A percentile compares a stretch with the other conserved stretches of the same genome.
Evolutionary conservation across 164 flowering plant species (phyloP).

Genomic region (Annona cherimola): DNA sequence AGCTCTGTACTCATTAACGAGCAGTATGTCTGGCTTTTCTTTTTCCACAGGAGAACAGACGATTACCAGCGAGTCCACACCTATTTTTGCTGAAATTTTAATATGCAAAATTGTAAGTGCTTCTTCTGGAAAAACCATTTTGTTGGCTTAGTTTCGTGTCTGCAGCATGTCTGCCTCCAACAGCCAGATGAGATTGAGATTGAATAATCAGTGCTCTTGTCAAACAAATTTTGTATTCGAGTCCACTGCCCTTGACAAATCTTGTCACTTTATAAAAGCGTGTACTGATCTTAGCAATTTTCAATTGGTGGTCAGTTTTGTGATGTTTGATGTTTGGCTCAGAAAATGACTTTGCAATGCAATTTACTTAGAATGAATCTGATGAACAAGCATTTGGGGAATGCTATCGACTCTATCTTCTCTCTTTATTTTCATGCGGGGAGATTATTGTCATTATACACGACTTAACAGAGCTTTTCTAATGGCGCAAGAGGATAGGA

Average conservation of each 20-base stretch:
- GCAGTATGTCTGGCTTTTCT: slow-evolving; percentile 2
- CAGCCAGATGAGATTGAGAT: not conserved
- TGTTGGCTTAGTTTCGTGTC: not conserved
- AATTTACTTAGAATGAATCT: too few relatives aligned
- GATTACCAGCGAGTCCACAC: not conserved
- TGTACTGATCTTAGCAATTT: not conserved
- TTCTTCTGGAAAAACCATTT: not conserved
- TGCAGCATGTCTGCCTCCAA: not conserved
- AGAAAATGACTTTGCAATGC: not conserved
- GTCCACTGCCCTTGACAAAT: not conserved
- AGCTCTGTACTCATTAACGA: not conserved
- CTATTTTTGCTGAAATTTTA: slow-evolving; percentile 15
- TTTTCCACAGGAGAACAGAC: not conserved
- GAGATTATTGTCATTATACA: too few relatives aligned
- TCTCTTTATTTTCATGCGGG: not conserved
- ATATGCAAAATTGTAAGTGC: slow-evolving; percentile 29
- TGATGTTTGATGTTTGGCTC: not conserved
- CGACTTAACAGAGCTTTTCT: too few relatives aligned
- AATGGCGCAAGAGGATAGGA: too few relatives aligned
- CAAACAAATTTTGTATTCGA: not conserved
- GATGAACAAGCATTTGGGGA: not conserved
- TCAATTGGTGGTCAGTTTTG: not conserved
- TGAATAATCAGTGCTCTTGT: not conserved
- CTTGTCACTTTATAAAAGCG: too few relatives aligned
- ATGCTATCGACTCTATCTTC: not conserved